Evolutionary conservation across 1,284 basidiomycete genomes (phyloP).

Genomic region (Ganoderma leucocontextum): DNA sequence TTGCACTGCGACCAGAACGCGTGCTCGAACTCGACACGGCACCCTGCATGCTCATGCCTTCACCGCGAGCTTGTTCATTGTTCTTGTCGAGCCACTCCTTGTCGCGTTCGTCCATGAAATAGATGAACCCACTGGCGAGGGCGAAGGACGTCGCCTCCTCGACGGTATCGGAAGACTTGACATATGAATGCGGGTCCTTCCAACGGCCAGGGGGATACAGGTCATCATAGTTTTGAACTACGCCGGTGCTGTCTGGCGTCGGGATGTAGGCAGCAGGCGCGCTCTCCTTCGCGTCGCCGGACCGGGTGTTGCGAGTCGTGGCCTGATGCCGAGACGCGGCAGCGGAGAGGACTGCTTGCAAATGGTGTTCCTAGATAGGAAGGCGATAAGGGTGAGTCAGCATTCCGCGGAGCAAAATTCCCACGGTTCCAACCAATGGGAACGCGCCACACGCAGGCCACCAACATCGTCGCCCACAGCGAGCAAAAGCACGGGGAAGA

Average conservation of each 20-base stretch:
- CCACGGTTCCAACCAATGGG: slow-evolving; percentile 57
- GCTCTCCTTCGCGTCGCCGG: slow-evolving; percentile 51
- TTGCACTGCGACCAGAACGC: slow-evolving; percentile 70
- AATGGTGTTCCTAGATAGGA: slow-evolving; percentile 83
- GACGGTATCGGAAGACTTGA: slow-evolving; percentile 88
- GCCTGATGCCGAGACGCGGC: slow-evolving; percentile 66
- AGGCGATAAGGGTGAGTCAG: slow-evolving; percentile 59
- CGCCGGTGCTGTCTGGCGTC: slow-evolving; percentile 88
- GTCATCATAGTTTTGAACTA: slow-evolving; percentile 78
- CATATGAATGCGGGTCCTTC: slow-evolving; percentile 82
- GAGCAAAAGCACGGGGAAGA: slow-evolving; percentile 44
- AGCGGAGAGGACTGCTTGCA: slow-evolving; percentile 86
- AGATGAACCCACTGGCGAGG: slow-evolving; percentile 77
- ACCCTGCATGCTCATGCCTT: slow-evolving; percentile 83
- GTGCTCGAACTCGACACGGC: slow-evolving; percentile 61
- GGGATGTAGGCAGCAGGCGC: slow-evolving; percentile 84
- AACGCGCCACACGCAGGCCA: slow-evolving; percentile 50
- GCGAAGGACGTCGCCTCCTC: slow-evolving; percentile 76
- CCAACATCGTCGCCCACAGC: slow-evolving; percentile 54
- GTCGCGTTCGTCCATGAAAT: slow-evolving; percentile 97
- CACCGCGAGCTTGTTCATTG: slow-evolving; percentile 89
- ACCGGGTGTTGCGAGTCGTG: slow-evolving; percentile 51
- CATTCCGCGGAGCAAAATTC: slow-evolving; percentile 64
- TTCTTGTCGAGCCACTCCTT: slow-evolving; percentile 93
- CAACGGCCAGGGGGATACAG: slow-evolving; percentile 77